phyloP scores from a whole-genome alignment of 1,284 basidiomycete species.

The Naganishia sp. region DNA sequence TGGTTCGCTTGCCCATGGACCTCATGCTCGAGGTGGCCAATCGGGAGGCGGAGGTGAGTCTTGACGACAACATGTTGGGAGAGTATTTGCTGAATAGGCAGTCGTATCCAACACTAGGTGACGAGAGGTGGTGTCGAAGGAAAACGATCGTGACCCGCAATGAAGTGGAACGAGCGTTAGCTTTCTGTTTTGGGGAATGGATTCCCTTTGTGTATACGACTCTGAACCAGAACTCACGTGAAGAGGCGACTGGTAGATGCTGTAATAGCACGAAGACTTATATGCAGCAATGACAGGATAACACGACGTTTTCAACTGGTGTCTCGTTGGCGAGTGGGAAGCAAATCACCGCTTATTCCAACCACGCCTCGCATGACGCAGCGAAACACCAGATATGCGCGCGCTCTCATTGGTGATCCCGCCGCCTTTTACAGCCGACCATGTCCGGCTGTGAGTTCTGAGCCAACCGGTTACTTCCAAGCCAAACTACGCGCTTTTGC shows the following conservation, averaged over 20 bases:
- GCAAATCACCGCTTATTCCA: conserved; percentile 24
- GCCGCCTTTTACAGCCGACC: conserved; percentile 25
- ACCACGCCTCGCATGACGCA: conserved; percentile 11
- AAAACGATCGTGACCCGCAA: conserved; percentile 2
- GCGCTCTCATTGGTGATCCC: conserved; percentile 27
- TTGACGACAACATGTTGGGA: conserved; percentile 30
- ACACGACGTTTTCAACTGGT: conserved; percentile 19
- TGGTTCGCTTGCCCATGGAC: conserved; percentile 30
- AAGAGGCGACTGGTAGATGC: conserved; percentile 7
- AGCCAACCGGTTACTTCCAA: conserved; percentile 23
- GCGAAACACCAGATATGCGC: conserved; percentile 6
- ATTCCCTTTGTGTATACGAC: conserved; percentile 3
- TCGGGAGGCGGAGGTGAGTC: conserved; percentile 31
- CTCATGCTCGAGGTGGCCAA: conserved; percentile 28
- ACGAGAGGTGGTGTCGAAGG: not conserved
- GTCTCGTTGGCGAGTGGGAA: conserved; percentile 13
- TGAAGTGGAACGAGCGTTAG: conserved; percentile 18
- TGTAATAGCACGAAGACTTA: conserved; percentile 2
- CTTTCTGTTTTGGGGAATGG: conserved; percentile 6
- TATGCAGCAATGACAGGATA: conserved; percentile 5
- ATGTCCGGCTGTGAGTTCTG: conserved; percentile 13
- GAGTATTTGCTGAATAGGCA: conserved; percentile 19
- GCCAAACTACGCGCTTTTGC: conserved; percentile 11
- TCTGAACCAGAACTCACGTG: not conserved
- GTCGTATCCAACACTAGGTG: conserved; percentile 18